Evolutionary conservation across 805 yeast genomes (phyloP).

Genomic region (Sungouiozyma intestinalis): DNA sequence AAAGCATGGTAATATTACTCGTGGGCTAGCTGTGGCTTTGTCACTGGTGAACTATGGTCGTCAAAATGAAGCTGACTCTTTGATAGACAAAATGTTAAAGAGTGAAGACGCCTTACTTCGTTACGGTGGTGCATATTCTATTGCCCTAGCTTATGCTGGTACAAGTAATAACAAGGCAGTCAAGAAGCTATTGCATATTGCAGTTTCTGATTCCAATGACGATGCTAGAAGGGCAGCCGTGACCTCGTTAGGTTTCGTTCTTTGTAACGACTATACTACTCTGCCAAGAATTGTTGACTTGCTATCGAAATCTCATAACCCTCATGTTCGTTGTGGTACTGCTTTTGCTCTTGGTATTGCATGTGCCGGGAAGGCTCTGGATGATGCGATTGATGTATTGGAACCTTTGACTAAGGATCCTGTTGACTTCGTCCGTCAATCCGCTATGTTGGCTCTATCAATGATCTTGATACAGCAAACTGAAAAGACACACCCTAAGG

Average conservation of each 20-base stretch:
- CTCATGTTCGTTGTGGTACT: conserved; percentile 97
- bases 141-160: conserved; percentile 94
- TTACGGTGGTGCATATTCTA: conserved; percentile 91
- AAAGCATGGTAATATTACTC: conserved; percentile 87
- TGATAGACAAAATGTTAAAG: conserved; percentile 53
- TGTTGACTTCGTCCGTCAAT: conserved; percentile 96
- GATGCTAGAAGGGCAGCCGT: conserved; percentile 97
- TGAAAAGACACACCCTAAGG: conserved; percentile 72
- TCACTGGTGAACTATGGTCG: conserved; percentile 80
- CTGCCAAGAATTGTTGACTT: conserved; percentile 93
- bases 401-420: conserved; percentile 90
- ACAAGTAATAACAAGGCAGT: conserved; percentile 87
- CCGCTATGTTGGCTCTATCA: conserved; percentile 85
- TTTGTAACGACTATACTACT: conserved; percentile 82
- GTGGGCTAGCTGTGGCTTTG: conserved; percentile 86
- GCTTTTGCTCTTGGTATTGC: conserved; percentile 95
- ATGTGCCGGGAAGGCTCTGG: conserved; percentile 88
- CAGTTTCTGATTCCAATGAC: conserved; percentile 93
- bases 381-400: conserved; percentile 81
- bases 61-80: conserved; percentile 66
- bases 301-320: conserved; percentile 88
- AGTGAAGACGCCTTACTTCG: conserved; percentile 79
- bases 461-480: conserved; percentile 86
- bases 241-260: conserved; percentile 78
- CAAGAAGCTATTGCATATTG: conserved; percentile 75